Base-by-base conservation (phyloP, 306 rosid genomes). In the Inga oerstediana region DNA sequence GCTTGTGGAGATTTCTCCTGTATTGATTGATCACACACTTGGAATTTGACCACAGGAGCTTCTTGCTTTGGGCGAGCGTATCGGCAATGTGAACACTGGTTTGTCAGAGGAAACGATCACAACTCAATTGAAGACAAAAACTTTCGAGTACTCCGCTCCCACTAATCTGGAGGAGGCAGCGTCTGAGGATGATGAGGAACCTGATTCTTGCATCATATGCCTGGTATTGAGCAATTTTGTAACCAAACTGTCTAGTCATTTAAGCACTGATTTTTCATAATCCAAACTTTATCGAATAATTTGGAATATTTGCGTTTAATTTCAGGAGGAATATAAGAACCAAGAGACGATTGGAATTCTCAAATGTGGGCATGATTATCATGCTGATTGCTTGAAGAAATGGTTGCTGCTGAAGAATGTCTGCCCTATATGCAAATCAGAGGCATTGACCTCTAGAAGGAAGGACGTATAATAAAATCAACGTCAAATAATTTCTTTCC, bases 381-480 rank as follows among this genome's bases (percentile, higher is more conserved):
- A 97, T 77, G 95, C 87, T 17, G 87, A 81, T 54, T 97, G 99
- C 91, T 79, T 97, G 27, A 91, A 76, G 90, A 90, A 91, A 79
- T 97, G 99, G 99, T 80, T 97, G 88, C 84, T 90, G 24, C 89
- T 92, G 10, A 97, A 97, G 86, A 97, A 97, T 65, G 97, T 89
- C 27, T 97, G 99, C 82, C 98, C 99, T 16, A 75, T 97, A 77
- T 97, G 99, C 97, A 97, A 97, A 85, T 94, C 97, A 9, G 98
- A 97, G 87, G 99, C 99, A 16, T 70, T 92, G 86, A 74, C 64
- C 37, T 75, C 85, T 3, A 87, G 85, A 76, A 84, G 79, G 85
- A 88, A 64, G 79, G 87, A 81, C 81, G 81, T 71, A 79, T 93
- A 5, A 77, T 91, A 52, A 41, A 76, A 70, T 46, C 45, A 75